Base-by-base conservation (phyloP, 768 basidiomycete genomes). In the Russula virescens region DNA sequence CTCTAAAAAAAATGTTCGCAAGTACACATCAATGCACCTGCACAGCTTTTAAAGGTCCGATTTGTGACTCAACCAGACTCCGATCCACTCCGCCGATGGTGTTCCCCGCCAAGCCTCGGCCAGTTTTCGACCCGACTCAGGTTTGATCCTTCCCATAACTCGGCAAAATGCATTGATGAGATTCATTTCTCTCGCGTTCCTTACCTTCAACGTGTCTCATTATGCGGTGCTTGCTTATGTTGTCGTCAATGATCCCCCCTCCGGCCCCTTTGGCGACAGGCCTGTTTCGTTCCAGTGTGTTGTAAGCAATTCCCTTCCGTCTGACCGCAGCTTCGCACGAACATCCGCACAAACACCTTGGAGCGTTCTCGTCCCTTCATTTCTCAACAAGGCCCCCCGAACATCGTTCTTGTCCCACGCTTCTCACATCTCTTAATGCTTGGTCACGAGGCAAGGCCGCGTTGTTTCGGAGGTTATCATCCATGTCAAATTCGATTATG, bases 401-500 rank as follows among this genome's bases (percentile, higher is more conserved):
- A 42, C 62, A 45, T 60, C 58, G 53, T 60, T 64, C 63, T 28
- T 55, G 31, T 64, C 58, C 49, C 62, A 63, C 52, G 40, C 45
- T 26, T 31, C 25, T 50, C 38, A 18, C 49, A 25, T 6, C 42
- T 40, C 49, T 42, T 23, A 45, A 43, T 6, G 46, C 62, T 21
- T 42, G 54, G 38, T 58, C 57, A 58, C 58, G 56, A 11, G 45
- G 51, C 5, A 47, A 38, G 35, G 18, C 56, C 62, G 58, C 61
- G 48, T 58, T 63, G 50, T 58, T 52, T 52, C 62, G 62, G 62
- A 63, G 45, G 62, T 50, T 55, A 26, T 55, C 58, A 55, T 35
- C 7, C 40, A 55, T 60, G 63, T 64, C 63, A 64, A 60, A 64
- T 64, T 64, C 53, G 34, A 59, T 45, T 60, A 58, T 46, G 55